Percentiles rank a stretch among this genome's conserved stretches.
Evolutionary conservation across 179 eudicot genomes (phyloP).

Genomic region (Silene coronaria): DNA sequence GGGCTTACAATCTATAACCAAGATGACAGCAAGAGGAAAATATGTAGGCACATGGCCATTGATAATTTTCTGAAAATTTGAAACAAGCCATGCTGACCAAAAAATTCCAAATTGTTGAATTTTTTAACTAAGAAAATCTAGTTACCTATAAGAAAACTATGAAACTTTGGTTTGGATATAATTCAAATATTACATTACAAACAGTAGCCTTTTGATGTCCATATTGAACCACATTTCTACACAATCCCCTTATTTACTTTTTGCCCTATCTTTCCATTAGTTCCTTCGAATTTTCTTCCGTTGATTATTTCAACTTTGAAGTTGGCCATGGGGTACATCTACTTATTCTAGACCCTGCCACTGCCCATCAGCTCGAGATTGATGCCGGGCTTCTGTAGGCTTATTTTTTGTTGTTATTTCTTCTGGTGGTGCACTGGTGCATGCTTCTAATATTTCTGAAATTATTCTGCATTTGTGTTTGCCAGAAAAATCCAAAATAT

Average conservation of each 20-base stretch:
- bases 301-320: neutral
- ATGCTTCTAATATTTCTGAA: neutral
- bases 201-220: neutral
- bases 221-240: neutral
- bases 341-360: neutral
- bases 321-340: neutral
- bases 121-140: neutral
- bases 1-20: neutral
- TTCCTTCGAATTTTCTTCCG: no score
- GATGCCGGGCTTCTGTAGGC: neutral
- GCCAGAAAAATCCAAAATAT: slow-evolving; percentile 69
- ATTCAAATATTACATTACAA: neutral
- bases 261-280: neutral
- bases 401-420: neutral
- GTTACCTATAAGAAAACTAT: neutral
- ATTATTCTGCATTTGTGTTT: slow-evolving; percentile 9
- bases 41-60: neutral
- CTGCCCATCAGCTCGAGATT: neutral
- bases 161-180: neutral
- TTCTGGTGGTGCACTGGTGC: neutral
- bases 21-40: neutral
- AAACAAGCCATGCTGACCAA: neutral
- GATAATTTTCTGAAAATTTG: neutral
- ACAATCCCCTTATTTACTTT: neutral
- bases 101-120: neutral